phyloP scores from a whole-genome alignment of 768 basidiomycete species.

The Chalciporus chontae region DNA sequence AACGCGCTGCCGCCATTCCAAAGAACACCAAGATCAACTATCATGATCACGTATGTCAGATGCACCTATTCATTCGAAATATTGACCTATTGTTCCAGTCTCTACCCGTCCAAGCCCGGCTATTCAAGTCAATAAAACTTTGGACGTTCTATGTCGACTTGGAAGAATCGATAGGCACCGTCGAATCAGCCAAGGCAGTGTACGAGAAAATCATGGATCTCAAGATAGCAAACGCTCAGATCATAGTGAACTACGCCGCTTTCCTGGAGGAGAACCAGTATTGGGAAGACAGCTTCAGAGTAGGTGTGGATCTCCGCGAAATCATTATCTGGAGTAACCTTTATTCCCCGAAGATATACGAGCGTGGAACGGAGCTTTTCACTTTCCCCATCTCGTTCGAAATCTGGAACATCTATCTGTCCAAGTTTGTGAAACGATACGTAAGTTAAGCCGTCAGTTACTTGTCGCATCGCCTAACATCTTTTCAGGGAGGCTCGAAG shows the following conservation, averaged over 20 bases:
- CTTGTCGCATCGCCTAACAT: background rate
- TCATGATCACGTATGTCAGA: conserved; percentile 79
- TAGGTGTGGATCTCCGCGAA: conserved; percentile 41
- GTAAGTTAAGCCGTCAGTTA: conserved; percentile 44
- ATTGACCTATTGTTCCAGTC: conserved; percentile 43
- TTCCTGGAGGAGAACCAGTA: conserved; percentile 98
- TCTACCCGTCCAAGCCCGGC: conserved; percentile 78
- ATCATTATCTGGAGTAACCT: conserved; percentile 5
- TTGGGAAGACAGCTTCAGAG: conserved; percentile 98
- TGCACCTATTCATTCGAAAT: background rate
- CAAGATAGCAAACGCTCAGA: conserved; percentile 96
- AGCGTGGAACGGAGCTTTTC: conserved; percentile 94
- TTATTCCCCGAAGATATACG: conserved; percentile 67
- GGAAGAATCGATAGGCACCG: conserved; percentile 94
- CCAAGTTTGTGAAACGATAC: conserved; percentile 96
- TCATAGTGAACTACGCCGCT: conserved; percentile 94
- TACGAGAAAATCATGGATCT: conserved; percentile 97
- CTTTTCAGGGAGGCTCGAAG: conserved; percentile 78
- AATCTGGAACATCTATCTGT: conserved; percentile 98
- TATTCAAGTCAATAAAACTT: conserved; percentile 97
- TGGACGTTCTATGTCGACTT: conserved; percentile 99
- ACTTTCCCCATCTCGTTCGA: conserved; percentile 98
- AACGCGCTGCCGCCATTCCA: conserved; percentile 88
- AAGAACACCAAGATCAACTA: conserved; percentile 89
- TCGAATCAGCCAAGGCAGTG: conserved; percentile 86